These are phyloP conservation scores for Fistulifera solaris DNA, from an alignment of 108 stramenopile genomes.

Conservation along the genomic window DNA sequence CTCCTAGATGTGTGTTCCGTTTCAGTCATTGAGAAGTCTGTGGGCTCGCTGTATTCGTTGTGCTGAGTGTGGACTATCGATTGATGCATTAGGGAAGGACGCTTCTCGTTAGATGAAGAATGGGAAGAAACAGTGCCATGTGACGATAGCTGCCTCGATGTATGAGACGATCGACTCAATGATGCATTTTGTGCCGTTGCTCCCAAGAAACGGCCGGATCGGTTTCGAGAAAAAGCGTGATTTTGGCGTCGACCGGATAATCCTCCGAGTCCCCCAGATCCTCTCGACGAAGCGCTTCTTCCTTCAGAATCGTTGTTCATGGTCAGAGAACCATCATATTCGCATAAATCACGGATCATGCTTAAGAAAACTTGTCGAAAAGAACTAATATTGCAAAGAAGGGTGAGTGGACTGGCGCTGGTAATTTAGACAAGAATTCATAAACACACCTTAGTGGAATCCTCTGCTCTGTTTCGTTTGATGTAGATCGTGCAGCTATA, in stretches of 20 bases:
- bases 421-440: background rate
- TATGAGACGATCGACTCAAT: too few relatives aligned
- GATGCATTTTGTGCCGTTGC: too few relatives aligned
- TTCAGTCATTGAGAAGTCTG: too few relatives aligned
- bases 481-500: slow-evolving; percentile 35
- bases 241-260: slow-evolving; percentile 44
- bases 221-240: background rate
- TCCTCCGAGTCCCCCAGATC: slow-evolving; percentile 35
- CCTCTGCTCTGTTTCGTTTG: slow-evolving; percentile 42
- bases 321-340: slow-evolving; percentile 14
- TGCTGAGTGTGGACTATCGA: too few relatives aligned
- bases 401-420: background rate
- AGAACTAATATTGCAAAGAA: slow-evolving; percentile 5
- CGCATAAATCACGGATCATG: slow-evolving; percentile 18
- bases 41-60: too few relatives aligned
- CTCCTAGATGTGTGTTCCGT: too few relatives aligned
- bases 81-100: too few relatives aligned
- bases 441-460: slow-evolving; percentile 44
- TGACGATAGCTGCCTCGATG: too few relatives aligned
- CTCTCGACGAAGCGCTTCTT: slow-evolving; percentile 8
- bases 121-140: too few relatives aligned
- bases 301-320: background rate
- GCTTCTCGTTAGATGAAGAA: too few relatives aligned
- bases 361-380: slow-evolving; percentile 20
- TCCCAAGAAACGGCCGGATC: too few relatives aligned